Evolutionary conservation across 768 basidiomycete species (phyloP), one percentile per base, ranked within the genome.

Genomic region (Nidularia pulvinata): DNA sequence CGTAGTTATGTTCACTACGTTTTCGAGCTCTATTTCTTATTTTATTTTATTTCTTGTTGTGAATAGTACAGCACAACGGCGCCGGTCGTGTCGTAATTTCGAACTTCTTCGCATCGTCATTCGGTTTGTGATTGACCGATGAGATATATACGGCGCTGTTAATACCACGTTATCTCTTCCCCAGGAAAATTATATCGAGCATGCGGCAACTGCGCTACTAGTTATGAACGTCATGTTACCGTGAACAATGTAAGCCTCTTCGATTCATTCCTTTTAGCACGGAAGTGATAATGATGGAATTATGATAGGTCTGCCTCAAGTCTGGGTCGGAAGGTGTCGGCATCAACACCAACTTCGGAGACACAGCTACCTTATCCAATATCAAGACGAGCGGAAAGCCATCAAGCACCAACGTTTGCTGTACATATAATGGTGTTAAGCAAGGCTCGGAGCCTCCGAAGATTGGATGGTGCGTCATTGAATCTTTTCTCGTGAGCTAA

Each of bases 321-420:
- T 48, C 53, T 35, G 65, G 65, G 30, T 61, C 59, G 4, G 56
- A 59, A 33, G 64, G 55, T 49, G 61, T 65, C 5, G 65, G 65
- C 19, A 67, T 67, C 54, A 67, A 67, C 56, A 49, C 61, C 19
- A 67, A 67, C 61, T 67, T 52, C 46, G 65, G 65, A 16, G 65
- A 65, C 53, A 65, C 64, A n/a, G 64, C 62, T n/a, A 58, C 57
- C 7, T 52, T 67, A 6, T 57, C 60, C 22, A 59, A 57, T 37
- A 48, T 67, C 52, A 65, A 58, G 47, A 67, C 64, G 37, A 61
- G 51, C 36, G 62, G 65, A 47, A 62, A 67, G 51, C 65, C 65
- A 39, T 63, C 60, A 10, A 50, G 11, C 25, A 36, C 60, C 1
- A 65, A 64, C 34, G 64, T 65, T 25, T 67, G 65, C 55, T 67